These are phyloP conservation scores for Apiospora sp. DNA, from an alignment of 2,329 filamentous ascomycete genomes.

Conservation along the genomic window DNA sequence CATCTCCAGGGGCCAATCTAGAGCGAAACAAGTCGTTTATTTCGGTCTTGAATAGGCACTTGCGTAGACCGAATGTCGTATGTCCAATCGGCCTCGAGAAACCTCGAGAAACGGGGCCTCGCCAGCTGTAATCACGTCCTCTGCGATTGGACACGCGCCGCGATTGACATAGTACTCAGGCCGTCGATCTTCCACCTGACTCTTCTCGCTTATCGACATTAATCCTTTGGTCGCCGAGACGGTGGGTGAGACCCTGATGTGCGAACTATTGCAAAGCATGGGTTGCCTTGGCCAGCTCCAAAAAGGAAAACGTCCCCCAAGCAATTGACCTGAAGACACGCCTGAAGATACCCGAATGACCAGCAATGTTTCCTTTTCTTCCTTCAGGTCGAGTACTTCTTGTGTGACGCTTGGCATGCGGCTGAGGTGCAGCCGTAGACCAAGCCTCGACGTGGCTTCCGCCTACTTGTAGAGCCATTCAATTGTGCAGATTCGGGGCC, in stretches of 20 bases:
- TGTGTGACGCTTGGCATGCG: background rate
- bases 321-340: background rate
- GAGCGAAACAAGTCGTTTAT: background rate
- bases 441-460: slow-evolving; percentile 5
- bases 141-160: background rate
- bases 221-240: background rate
- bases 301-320: background rate
- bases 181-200: background rate
- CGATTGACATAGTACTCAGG: background rate
- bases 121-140: background rate
- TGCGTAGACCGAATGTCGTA: background rate
- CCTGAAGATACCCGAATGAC: background rate
- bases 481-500: background rate
- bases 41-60: background rate
- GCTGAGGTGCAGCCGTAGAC: slow-evolving; percentile 1
- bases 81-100: slow-evolving; percentile 6
- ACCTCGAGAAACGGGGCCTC: background rate
- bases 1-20: background rate
- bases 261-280: background rate
- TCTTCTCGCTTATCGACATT: slow-evolving; percentile 1
- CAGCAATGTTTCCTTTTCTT: background rate
- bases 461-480: background rate
- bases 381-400: background rate
- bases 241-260: background rate
- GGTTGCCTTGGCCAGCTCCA: background rate